Base-by-base conservation (phyloP, 2,329 filamentous ascomycete genomes). In the Clonostachys rosea region DNA sequence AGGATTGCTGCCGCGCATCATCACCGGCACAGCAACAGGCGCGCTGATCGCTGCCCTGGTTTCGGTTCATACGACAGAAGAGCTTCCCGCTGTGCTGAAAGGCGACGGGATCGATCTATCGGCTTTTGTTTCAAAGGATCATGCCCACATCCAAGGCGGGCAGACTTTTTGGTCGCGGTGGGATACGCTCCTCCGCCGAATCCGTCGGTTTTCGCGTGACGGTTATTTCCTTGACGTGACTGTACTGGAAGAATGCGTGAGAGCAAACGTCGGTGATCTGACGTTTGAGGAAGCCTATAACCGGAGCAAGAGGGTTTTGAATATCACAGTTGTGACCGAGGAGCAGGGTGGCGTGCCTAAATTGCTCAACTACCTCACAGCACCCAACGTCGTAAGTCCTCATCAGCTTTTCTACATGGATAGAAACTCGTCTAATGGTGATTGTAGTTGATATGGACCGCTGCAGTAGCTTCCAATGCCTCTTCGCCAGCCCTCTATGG, bases 271-370 rank as follows among this genome's bases (percentile, higher is more conserved):
- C 13, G 91, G 91, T 10, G 87, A 96, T 57, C 63, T 95, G 51
- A 96, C 91, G 0, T 97, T 97, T 59, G 89, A 95, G 64, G 92
- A 96, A 68, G 92, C 92, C 1, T 96, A 91, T 59, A 80, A 84
- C 45, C 82, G 83, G 51, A 96, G 90, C 37, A 94, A 94, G 60
- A 77, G 90, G 44, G 84, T 95, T 5, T 71, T 97, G 55, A 96
- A 96, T 62, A 96, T 97, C 53, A 96, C 91, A 0, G 85, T 96
- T 18, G 87, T 88, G 1, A 89, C 87, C 2, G 83, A 83, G 18
- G 83, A 81, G 6, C 81, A 84, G 51, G 84, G 82, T 13, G 89
- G 89, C 34, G 83, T 92, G 2, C 91, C 91, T 3, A 91, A 87
- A 42, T 70, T 96, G 34, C 78, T 97, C 34, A 97, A 96, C 65